Evolutionary conservation across 192 early-diverging fungal species (phyloP), one percentile per base, ranked within the genome.

Genomic region (Phycomyces nitens): DNA sequence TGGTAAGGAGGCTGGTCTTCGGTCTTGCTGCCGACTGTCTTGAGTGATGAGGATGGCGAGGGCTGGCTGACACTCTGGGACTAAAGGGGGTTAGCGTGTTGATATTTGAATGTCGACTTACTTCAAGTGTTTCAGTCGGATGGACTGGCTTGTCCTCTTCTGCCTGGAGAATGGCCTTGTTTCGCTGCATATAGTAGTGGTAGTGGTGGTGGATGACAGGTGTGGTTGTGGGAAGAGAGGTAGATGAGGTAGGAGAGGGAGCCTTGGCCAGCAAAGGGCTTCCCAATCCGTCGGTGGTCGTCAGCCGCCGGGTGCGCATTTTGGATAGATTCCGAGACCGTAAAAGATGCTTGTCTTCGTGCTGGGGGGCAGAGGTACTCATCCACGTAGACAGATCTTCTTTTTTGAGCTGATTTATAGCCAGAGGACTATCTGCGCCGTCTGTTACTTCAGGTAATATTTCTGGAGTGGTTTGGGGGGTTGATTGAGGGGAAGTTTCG

Each of bases 191-290:
- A 61, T 72, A 60, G 20, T 72, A 72, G 56, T 72, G 70, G 21
- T 72, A 63, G 49, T 72, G 70, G 39, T 72, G 70, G 56, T 72
- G 70, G 21, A 71, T 62, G 16, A 71, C 58, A 26, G 69, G 53
- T 1, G 56, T 56, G 2, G 52, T 51, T 0, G 39, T 56, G 24
- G 54, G 21, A 2, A 57, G 44, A 0, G 69, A 56, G 18, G 69
- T 55, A 1, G 47, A 50, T 27, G 61, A 23, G 16, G 69, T 44
- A 2, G 40, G 42, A 18, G 62, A 63, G 8, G 56, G 26, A 24
- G 41, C 39, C 23, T 59, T 53, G 38, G 66, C 39, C 15, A 49
- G 21, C 26, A 50, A n/a, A 22, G 41, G 29, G n/a, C 40, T 44
- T 39, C 42, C 26, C 1, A 42, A 47, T 21, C 21, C 14, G 7